Percentiles rank a stretch among this genome's conserved stretches.
phyloP scores from a whole-genome alignment of 345 rosid species.

The Aegle marmelos region DNA sequence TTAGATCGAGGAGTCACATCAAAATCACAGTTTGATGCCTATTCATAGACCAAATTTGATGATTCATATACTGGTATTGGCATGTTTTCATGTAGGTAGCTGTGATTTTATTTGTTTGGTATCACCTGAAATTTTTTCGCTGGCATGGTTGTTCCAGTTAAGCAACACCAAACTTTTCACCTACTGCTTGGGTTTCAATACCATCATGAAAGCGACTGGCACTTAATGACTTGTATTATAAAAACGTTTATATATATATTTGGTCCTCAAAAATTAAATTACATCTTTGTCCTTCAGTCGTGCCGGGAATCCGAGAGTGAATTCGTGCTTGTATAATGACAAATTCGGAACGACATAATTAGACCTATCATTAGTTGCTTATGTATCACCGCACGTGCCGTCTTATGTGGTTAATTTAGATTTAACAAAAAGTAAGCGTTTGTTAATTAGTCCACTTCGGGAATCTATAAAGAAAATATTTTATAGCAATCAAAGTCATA shows the following conservation, averaged over 20 bases:
- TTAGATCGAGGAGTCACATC: slow-evolving; percentile 5
- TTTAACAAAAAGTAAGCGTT: neutral
- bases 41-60: slow-evolving; percentile 1
- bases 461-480: neutral
- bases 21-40: neutral
- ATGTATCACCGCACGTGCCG: neutral
- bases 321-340: too few species aligned
- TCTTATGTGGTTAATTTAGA: neutral
- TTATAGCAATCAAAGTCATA: neutral
- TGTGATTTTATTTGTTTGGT: slow-evolving; percentile 24
- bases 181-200: neutral
- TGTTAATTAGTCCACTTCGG: neutral
- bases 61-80: too few species aligned
- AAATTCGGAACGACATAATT: too few species aligned
- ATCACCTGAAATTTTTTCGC: slow-evolving; percentile 24
- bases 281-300: neutral
- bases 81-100: slow-evolving; percentile 9
- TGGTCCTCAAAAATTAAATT: neutral
- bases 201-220: neutral
- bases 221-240: neutral
- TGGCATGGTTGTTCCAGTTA: slow-evolving; percentile 8
- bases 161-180: slow-evolving; percentile 15
- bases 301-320: neutral
- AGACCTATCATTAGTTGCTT: too few species aligned
- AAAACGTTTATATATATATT: neutral